These are phyloP conservation scores for Coelastrella sp. DNA, from an alignment of 139 green algal genomes.

Conservation along the genomic window DNA sequence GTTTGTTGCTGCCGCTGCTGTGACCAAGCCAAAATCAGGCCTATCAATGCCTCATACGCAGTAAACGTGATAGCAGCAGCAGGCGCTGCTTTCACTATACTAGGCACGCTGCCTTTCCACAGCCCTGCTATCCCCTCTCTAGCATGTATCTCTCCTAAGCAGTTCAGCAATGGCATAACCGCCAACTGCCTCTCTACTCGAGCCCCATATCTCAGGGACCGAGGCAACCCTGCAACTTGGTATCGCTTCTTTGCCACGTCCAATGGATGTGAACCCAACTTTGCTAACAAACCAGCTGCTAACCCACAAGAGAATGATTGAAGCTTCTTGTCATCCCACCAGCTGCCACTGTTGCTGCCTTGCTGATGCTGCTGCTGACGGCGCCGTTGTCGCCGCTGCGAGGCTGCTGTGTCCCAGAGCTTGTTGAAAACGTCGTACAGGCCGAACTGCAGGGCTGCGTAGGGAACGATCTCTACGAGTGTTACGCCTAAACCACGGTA, in stretches of 20 bases:
- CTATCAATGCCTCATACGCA: constrained; percentile 70
- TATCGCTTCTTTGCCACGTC: constrained; percentile 99
- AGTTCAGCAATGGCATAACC: constrained; percentile 64
- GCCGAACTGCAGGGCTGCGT: constrained; percentile 97
- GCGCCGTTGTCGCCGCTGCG: background rate
- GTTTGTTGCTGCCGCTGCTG: constrained; percentile 1
- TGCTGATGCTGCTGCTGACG: background rate
- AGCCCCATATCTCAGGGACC: constrained; percentile 80
- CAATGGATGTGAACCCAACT: constrained; percentile 92
- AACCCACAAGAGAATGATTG: constrained; percentile 60
- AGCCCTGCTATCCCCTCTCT: constrained; percentile 87
- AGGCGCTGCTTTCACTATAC: constrained; percentile 95
- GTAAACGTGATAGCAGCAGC: constrained; percentile 94
- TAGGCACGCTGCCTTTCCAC: constrained; percentile 95
- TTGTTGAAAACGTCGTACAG: constrained; percentile 93
- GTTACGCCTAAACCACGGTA: constrained; percentile 94
- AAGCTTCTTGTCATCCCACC: constrained; percentile 38
- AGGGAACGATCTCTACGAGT: constrained; percentile 98
- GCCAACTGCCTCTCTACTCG: constrained; percentile 72
- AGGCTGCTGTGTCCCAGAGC: constrained; percentile 41
- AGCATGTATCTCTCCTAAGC: constrained; percentile 70
- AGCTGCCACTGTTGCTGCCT: constrained; percentile 18
- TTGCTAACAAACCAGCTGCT: constrained; percentile 86
- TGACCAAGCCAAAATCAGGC: background rate
- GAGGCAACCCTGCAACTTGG: constrained; percentile 87